phyloP scores from a whole-genome alignment of 75 land plant genomes.

The Cupressus sempervirens region DNA sequence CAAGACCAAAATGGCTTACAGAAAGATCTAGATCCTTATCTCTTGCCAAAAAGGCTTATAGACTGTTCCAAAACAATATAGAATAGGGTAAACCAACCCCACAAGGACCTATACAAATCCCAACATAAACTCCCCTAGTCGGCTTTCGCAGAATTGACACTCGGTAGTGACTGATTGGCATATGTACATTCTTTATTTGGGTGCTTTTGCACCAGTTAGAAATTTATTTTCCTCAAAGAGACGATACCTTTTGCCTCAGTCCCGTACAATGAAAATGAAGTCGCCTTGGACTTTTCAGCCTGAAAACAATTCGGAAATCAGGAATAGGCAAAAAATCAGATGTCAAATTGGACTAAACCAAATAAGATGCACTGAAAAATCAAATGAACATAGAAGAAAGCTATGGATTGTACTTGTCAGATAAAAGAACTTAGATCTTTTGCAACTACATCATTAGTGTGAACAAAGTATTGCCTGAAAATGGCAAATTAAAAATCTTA shows the following conservation, averaged over 20 bases:
- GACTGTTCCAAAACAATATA: too few relatives aligned
- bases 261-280: slow-evolving; percentile 77
- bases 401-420: background rate
- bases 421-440: slow-evolving; percentile 37
- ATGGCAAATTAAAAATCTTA: background rate
- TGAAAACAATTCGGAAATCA: slow-evolving; percentile 53
- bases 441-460: slow-evolving; percentile 54
- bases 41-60: too few relatives aligned
- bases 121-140: too few relatives aligned
- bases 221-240: background rate
- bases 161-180: too few relatives aligned
- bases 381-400: background rate
- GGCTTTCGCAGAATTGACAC: too few relatives aligned
- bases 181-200: too few relatives aligned
- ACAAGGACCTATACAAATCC: too few relatives aligned
- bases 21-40: too few relatives aligned
- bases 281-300: slow-evolving; percentile 42
- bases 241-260: slow-evolving; percentile 57
- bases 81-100: too few relatives aligned
- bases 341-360: background rate
- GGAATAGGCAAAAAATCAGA: background rate
- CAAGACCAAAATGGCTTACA: too few relatives aligned
- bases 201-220: too few relatives aligned
- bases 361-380: background rate
- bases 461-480: slow-evolving; percentile 72